Conservation (phyloP, 2,329 filamentous ascomycete species). For the Fragosphaeria purpurea region DNA sequence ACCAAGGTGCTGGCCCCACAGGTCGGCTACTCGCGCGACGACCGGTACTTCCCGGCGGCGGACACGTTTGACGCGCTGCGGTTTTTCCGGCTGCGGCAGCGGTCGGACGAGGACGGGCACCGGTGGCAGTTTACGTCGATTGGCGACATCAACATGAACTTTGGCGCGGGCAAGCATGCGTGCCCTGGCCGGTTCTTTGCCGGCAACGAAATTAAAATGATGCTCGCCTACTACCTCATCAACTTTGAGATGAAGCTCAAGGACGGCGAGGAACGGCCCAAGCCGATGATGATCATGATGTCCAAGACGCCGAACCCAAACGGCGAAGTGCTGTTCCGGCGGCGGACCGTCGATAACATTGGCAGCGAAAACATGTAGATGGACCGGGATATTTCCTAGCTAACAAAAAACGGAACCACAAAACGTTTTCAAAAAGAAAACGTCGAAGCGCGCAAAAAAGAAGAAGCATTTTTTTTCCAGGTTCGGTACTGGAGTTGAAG, state of each 20-base stretch:
- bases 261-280: slow-evolving; percentile 29
- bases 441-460: too few relatives aligned
- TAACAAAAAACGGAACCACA: too few relatives aligned
- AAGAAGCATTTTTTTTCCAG: neutral
- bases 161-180: slow-evolving; percentile 37
- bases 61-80: slow-evolving; percentile 38
- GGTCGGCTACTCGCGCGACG: slow-evolving; percentile 31
- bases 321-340: slow-evolving; percentile 29
- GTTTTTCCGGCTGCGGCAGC: slow-evolving; percentile 35
- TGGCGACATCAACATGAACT: slow-evolving; percentile 32
- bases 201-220: slow-evolving; percentile 34
- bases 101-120: slow-evolving; percentile 26
- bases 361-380: neutral
- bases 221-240: slow-evolving; percentile 31
- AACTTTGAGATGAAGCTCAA: slow-evolving; percentile 32
- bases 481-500: too few relatives aligned
- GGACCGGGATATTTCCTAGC: too few relatives aligned
- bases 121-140: slow-evolving; percentile 34
- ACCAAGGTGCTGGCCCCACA: slow-evolving; percentile 32
- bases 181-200: slow-evolving; percentile 41
- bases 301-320: slow-evolving; percentile 31
- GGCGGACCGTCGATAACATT: slow-evolving; percentile 16
- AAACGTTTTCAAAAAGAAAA: too few relatives aligned
- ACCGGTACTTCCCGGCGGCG: slow-evolving; percentile 28
- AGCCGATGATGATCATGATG: slow-evolving; percentile 32